Evolutionary conservation across 176 grass and related monocot genomes (phyloP), one percentile per base, ranked within the genome.

Genomic region (Carex pumila): DNA sequence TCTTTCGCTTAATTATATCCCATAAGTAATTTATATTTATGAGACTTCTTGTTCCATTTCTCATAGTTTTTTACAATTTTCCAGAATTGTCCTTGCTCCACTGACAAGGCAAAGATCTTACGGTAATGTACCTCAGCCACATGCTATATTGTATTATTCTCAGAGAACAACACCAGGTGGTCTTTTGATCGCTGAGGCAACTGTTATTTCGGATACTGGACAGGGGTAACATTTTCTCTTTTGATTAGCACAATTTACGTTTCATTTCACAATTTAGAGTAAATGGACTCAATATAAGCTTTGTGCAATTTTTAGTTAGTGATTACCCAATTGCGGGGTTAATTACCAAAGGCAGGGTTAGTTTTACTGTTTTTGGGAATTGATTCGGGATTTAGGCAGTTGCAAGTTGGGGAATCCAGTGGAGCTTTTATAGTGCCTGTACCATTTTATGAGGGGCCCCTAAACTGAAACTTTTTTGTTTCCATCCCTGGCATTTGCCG

Each of bases 141-240:
- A 95, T 66, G 85, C 83, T 32, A 74, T 68, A 1, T 2, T 88
- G 29, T 95, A 91, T 84, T 92, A 95, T 83, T 81, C 85, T 58
- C 87, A 92, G 75, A 87, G 93, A 70, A 84, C 87, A 15, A 91
- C 87, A 12, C 62, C 85, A 37, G 91, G 88, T 0, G 91, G 93
- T 7, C 87, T 92, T 83, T 57, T 95, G 8, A 90, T 95, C 34
- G 12, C 90, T 6, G 93, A 95, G 85, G 90, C 87, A 69, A 91
- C 90, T 1, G 89, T 83, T 7, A 87, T 95, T 52, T 91, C 93
- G 10, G 55, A 84, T 17, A 88, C 85, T 50, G 67, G 86, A 9
- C 90, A 74, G 34, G 89, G 85, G 36, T 65, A 79, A 61, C 22
- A 12, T 6, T 81, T n/a, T 52, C 17, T 14, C 9, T 29, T 73